Conservation (phyloP, 352 stramenopile species). For the Globisporangium lucens region DNA sequence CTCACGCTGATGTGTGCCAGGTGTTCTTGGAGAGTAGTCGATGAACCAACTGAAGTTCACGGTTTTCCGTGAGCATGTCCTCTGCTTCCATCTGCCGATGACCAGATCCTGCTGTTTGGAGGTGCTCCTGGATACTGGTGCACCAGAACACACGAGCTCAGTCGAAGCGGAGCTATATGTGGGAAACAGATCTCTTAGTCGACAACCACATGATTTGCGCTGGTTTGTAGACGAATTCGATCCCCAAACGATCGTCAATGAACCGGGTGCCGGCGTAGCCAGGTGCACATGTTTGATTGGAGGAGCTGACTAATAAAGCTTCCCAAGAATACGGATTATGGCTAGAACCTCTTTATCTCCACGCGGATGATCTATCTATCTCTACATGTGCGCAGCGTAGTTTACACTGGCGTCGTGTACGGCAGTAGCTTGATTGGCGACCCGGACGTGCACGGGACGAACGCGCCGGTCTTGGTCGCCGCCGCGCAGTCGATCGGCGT, state of each 20-base stretch:
- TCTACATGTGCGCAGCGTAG: background rate
- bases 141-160: background rate
- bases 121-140: background rate
- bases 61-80: no score
- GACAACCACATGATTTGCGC: background rate
- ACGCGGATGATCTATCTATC: background rate
- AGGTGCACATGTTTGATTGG: background rate
- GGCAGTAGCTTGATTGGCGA: constrained; percentile 39
- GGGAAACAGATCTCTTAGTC: background rate
- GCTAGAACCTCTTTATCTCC: constrained; percentile 22
- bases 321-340: background rate
- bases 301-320: background rate
- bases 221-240: background rate
- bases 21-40: no score
- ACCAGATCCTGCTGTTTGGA: no score
- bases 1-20: no score
- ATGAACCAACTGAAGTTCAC: no score
- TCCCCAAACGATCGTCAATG: no score
- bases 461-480: constrained; percentile 35
- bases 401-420: constrained; percentile 32
- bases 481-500: constrained; percentile 48
- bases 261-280: background rate
- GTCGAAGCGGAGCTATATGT: background rate
- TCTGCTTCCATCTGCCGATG: no score
- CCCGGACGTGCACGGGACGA: constrained; percentile 37